phyloP scores from a whole-genome alignment of 1,284 basidiomycete genomes.

The Melampsora occidentalis region DNA sequence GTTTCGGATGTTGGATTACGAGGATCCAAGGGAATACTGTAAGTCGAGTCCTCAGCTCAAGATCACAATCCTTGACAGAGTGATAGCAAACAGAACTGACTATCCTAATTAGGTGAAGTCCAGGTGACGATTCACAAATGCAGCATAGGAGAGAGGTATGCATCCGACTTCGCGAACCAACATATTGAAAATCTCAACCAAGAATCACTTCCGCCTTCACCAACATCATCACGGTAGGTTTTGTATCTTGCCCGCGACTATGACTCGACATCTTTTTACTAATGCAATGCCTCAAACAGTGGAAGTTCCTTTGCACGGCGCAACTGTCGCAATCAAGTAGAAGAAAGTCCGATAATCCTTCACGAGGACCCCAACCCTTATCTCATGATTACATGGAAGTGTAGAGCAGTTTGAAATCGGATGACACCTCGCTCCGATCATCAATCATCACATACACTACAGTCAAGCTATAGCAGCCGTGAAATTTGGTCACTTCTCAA shows the following conservation, averaged over 20 bases:
- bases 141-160: constrained; percentile 16
- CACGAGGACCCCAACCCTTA: neutral
- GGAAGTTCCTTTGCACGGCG: neutral
- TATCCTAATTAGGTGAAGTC: constrained; percentile 11
- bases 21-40: neutral
- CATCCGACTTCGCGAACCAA: neutral
- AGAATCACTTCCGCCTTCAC: constrained; percentile 1
- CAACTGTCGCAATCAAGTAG: neutral
- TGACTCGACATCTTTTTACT: too few species aligned
- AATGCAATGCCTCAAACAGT: neutral
- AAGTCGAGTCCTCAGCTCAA: neutral
- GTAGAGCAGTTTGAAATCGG: neutral
- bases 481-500: too few species aligned
- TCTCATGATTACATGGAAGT: constrained; percentile 7
- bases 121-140: constrained; percentile 37
- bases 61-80: neutral
- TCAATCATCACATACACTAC: too few species aligned
- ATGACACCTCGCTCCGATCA: too few species aligned
- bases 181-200: neutral
- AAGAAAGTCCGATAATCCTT: neutral
- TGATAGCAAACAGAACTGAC: neutral
- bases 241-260: neutral
- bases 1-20: neutral
- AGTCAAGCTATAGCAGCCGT: too few species aligned
- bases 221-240: constrained; percentile 1